Evolutionary conservation across 164 flowering plant species (phyloP), one percentile per base, ranked within the genome.

Genomic region (Piper longum): DNA sequence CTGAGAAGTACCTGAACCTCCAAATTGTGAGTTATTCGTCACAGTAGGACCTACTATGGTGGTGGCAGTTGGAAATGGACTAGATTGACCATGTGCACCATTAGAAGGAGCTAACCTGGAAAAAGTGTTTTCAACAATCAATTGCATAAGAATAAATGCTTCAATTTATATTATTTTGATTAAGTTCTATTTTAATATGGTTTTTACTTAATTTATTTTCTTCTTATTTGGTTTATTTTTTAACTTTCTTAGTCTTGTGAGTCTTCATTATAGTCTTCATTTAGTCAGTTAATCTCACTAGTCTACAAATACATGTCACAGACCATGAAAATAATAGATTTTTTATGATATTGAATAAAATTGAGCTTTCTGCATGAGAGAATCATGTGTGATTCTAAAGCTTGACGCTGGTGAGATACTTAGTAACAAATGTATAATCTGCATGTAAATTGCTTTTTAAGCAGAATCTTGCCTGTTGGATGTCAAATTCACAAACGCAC

Each of bases 41-140:
- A 70, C 74, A 58, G 74, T 74, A 55, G 51, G 69, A 69, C 69
- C 66, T 60, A 80, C 44, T 43, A 71, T 51, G 70, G 68, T 77
- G 58, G 57, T 63, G 13, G 73, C 62, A 62, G 19, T 60, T 66
- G 78, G 70, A 16, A 71, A 70, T 6, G 67, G 43, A 73, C 48
- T 71, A 41, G 75, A 62, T 67, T 77, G 85, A 48, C 72, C 77
- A 69, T 77, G 76, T 62, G 71, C 67, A 76, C 63, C 75, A 66
- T 56, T 66, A 58, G 79, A 45, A 67, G 83, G 72, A 51, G 75
- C 74, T 52, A 17, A 76, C 43, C 67, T 89, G 85, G 86, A 59
- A 63, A 73, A 69, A 63, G 36, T 57, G 8, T 12, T 13, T 9
- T 48, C 52, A 48, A 14, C 14, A 14, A 5, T 9, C 52, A 48